phyloP scores from a whole-genome alignment of 1,284 basidiomycete species.

The Wolfiporia cocos region DNA sequence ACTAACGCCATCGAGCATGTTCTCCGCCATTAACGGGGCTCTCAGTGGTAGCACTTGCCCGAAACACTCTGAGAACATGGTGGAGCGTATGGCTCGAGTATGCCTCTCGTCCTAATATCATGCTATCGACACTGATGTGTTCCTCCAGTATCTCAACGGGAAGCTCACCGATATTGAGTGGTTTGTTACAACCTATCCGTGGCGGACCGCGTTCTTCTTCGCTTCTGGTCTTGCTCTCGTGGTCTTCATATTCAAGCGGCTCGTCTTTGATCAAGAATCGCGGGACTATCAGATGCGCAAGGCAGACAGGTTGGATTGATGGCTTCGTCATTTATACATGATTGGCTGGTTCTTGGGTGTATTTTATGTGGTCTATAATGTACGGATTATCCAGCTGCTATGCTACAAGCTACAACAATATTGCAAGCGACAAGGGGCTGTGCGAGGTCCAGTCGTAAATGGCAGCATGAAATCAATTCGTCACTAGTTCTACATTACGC shows the following conservation, averaged over 20 bases:
- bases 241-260: conserved; percentile 10
- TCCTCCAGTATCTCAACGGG: conserved; percentile 43
- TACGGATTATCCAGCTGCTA: no score
- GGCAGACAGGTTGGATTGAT: conserved; percentile 10
- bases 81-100: conserved; percentile 67
- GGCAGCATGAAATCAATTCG: no score
- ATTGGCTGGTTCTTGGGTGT: no score
- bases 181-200: conserved; percentile 36
- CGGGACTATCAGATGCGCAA: conserved; percentile 2
- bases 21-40: conserved; percentile 67
- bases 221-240: conserved; percentile 14
- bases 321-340: background rate
- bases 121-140: background rate
- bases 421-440: background rate
- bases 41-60: conserved; percentile 47
- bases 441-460: no score
- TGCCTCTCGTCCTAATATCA: conserved; percentile 19
- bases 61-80: conserved; percentile 63
- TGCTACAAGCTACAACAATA: background rate
- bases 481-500: no score
- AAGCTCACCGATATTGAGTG: conserved; percentile 40
- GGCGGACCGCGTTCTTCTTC: conserved; percentile 21
- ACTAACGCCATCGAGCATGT: conserved; percentile 53
- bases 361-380: no score
- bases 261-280: conserved; percentile 9